Evolutionary conservation across 306 rosid species (phyloP).

Genomic region (Fagus sylvatica): DNA sequence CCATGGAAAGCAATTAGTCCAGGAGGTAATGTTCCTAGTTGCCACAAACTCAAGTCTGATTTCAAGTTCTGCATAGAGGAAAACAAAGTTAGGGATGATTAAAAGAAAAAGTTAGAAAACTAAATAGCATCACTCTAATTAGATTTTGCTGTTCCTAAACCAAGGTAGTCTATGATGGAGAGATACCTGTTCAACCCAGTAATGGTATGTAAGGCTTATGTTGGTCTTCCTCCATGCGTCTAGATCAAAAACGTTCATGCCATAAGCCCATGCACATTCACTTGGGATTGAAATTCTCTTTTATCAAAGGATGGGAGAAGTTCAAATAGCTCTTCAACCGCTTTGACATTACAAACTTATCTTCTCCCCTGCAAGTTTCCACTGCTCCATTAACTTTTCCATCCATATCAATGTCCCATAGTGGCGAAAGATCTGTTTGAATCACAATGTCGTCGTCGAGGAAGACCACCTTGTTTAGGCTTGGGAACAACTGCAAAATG

Average conservation of each 20-base stretch:
- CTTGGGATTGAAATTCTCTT: constrained; percentile 57
- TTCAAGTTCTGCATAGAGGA: constrained; percentile 74
- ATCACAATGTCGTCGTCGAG: constrained; percentile 91
- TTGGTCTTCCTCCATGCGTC: constrained; percentile 97
- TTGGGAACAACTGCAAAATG: constrained; percentile 79
- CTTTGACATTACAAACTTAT: constrained; percentile 97
- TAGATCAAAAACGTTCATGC: constrained; percentile 96
- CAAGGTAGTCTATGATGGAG: constrained; percentile 13
- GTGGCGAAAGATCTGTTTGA: constrained; percentile 96
- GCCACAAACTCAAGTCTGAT: constrained; percentile 97
- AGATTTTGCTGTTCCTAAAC: not conserved
- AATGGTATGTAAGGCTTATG: constrained; percentile 79
- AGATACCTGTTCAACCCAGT: constrained; percentile 86
- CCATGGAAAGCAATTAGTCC: constrained; percentile 98
- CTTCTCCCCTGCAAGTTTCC: constrained; percentile 89
- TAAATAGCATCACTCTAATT: not conserved
- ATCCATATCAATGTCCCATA: constrained; percentile 93
- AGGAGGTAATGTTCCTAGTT: constrained; percentile 97
- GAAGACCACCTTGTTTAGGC: constrained; percentile 89
- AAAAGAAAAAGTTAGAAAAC: not conserved
- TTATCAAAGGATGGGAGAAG: constrained; percentile 92
- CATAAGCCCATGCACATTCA: constrained; percentile 99
- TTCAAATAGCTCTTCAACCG: constrained; percentile 84
- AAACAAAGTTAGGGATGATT: not conserved
- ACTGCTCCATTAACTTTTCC: constrained; percentile 99